These are phyloP conservation scores for Exophiala dermatitidis DNA, from an alignment of 2,329 filamentous ascomycete species.

Conservation along the genomic window DNA sequence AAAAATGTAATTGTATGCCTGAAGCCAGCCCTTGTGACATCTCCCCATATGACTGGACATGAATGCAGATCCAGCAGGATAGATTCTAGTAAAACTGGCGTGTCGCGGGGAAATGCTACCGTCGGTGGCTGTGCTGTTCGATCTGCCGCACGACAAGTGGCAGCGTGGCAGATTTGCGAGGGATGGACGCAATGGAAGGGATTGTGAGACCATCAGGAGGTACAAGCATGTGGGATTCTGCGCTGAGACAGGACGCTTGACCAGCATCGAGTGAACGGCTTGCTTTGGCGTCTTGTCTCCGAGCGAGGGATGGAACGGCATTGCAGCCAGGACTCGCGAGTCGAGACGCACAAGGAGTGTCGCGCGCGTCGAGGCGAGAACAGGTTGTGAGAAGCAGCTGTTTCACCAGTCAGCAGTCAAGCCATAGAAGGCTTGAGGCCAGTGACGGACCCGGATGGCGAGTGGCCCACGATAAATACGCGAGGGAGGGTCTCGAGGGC, in stretches of 20 bases:
- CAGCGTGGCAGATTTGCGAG: constrained; percentile 3
- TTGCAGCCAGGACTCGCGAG: constrained; percentile 9
- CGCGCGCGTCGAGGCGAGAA: constrained; percentile 15
- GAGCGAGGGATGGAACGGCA: background rate
- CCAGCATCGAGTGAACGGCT: background rate
- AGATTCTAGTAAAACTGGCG: background rate
- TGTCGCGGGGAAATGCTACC: constrained; percentile 9
- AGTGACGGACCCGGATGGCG: background rate
- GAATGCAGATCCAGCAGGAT: background rate
- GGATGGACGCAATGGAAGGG: constrained; percentile 3
- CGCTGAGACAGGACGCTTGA: constrained; percentile 11
- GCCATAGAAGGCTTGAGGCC: constrained; percentile 6
- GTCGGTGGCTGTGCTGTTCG: constrained; percentile 13
- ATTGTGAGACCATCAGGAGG: constrained; percentile 22
- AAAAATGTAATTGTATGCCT: background rate
- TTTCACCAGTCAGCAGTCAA: constrained; percentile 20
- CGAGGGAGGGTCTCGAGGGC: constrained; percentile 9
- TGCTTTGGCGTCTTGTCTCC: constrained; percentile 2
- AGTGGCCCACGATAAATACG: constrained; percentile 5
- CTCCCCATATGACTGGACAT: background rate
- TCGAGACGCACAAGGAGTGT: constrained; percentile 5
- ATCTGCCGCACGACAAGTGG: constrained; percentile 17
- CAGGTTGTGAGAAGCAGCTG: constrained; percentile 2
- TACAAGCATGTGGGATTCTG: constrained; percentile 8
- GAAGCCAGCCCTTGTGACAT: background rate